phyloP scores from a whole-genome alignment of 2,329 filamentous ascomycete species.

The Arachnopeziza araneosa region DNA sequence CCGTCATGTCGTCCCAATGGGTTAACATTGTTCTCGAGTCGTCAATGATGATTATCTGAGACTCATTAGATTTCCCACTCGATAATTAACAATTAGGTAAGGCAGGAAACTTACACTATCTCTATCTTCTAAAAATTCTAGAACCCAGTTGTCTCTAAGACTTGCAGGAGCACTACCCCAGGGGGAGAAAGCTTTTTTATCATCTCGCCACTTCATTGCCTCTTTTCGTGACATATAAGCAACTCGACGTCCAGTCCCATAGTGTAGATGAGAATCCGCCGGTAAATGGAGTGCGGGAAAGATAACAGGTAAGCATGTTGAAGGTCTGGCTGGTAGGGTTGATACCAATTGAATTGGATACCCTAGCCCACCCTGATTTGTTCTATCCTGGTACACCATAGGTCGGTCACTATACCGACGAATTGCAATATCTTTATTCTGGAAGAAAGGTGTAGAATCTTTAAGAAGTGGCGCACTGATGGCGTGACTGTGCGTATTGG shows the following conservation, averaged over 20 bases:
- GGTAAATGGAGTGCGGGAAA: too few relatives aligned
- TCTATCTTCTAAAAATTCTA: conserved; percentile 3
- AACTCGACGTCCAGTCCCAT: too few relatives aligned
- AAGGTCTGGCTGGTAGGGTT: not conserved
- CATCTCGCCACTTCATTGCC: not conserved
- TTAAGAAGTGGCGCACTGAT: not conserved
- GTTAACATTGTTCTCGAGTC: conserved; percentile 7
- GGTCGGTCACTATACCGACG: not conserved
- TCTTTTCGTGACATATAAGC: not conserved
- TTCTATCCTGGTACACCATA: not conserved
- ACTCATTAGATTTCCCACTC: not conserved
- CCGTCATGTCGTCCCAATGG: conserved; percentile 6
- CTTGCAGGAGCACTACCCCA: not conserved
- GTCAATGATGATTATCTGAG: conserved; percentile 14
- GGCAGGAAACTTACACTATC: conserved; percentile 4
- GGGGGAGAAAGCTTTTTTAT: not conserved
- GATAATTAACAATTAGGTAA: not conserved
- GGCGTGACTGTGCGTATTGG: not conserved
- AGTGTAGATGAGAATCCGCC: too few relatives aligned
- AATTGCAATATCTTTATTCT: not conserved
- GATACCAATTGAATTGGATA: not conserved
- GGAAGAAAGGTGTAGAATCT: not conserved
- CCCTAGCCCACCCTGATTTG: not conserved
- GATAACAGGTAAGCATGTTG: too few relatives aligned
- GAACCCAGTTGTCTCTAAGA: conserved; percentile 2